phyloP scores from a whole-genome alignment of 192 early-diverging fungal species.

The Piromyces sp. region DNA sequence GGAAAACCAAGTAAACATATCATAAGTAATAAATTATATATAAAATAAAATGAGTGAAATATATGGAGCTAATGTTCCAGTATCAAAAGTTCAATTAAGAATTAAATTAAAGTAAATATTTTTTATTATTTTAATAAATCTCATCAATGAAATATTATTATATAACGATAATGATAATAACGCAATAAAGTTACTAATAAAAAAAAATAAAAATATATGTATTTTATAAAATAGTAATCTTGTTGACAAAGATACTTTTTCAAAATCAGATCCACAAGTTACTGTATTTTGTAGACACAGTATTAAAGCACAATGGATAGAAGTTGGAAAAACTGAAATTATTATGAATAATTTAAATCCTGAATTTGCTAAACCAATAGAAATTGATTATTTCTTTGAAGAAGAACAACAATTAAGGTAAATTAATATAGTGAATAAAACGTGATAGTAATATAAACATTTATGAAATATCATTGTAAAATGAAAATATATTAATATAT shows the following conservation, averaged over 20 bases:
- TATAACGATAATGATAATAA: no score
- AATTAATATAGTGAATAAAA: no score
- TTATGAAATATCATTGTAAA: no score
- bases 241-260: not conserved
- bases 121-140: no score
- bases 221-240: not conserved
- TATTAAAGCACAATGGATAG: constrained; percentile 1
- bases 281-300: not conserved
- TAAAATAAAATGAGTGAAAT: not conserved
- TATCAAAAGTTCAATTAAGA: not conserved
- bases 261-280: constrained; percentile 1
- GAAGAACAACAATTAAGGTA: constrained; percentile 16
- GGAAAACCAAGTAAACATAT: no score
- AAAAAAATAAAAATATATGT: no score
- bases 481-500: no score
- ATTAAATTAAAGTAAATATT: not conserved
- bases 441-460: no score
- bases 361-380: constrained; percentile 15
- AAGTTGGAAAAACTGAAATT: constrained; percentile 16
- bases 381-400: constrained; percentile 26
- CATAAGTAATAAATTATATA: no score
- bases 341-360: constrained; percentile 26
- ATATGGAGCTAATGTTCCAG: not conserved
- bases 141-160: no score
- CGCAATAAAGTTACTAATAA: no score